Conservation (phyloP, 2,329 filamentous ascomycete genomes). For the Dendrostoma leiphaemia region DNA sequence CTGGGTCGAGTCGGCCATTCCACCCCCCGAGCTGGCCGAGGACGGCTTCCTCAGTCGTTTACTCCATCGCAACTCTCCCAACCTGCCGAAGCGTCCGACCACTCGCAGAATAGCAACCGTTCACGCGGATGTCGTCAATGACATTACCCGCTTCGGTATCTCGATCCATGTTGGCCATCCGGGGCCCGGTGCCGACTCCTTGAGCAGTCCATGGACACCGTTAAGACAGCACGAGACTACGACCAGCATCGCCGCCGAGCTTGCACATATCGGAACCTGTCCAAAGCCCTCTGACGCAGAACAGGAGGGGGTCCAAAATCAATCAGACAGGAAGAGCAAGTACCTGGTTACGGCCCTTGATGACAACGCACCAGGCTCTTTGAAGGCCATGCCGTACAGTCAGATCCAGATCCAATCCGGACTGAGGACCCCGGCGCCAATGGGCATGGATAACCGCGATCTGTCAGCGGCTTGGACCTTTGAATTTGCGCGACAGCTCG, state of each 20-base stretch:
- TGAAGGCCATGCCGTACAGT: conserved; percentile 8
- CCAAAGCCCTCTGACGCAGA: background rate
- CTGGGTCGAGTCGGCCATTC: conserved; percentile 13
- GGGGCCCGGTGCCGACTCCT: background rate
- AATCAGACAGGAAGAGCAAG: background rate
- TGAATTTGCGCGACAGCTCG: conserved; percentile 13
- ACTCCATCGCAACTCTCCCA: no score
- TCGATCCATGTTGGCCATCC: conserved; percentile 18
- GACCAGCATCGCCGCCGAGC: conserved; percentile 14
- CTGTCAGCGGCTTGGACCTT: conserved; percentile 12
- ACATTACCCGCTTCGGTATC: conserved; percentile 15
- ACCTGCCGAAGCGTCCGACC: background rate
- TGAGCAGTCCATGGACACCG: conserved; percentile 10
- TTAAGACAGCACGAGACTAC: conserved; percentile 9
- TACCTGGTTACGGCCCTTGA: conserved; percentile 5
- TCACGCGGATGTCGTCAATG: conserved; percentile 4
- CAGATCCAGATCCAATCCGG: background rate
- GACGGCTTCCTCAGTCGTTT: no score
- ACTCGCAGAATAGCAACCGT: conserved; percentile 14
- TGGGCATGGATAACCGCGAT: conserved; percentile 18
- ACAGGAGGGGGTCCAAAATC: background rate
- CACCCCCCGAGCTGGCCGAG: conserved; percentile 5
- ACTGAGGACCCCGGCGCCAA: background rate
- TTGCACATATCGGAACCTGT: background rate
- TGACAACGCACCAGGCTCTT: background rate